These are phyloP conservation scores for Hemisphaericaspora nanyangensis DNA, from an alignment of 805 yeast genomes.

Conservation along the genomic window DNA sequence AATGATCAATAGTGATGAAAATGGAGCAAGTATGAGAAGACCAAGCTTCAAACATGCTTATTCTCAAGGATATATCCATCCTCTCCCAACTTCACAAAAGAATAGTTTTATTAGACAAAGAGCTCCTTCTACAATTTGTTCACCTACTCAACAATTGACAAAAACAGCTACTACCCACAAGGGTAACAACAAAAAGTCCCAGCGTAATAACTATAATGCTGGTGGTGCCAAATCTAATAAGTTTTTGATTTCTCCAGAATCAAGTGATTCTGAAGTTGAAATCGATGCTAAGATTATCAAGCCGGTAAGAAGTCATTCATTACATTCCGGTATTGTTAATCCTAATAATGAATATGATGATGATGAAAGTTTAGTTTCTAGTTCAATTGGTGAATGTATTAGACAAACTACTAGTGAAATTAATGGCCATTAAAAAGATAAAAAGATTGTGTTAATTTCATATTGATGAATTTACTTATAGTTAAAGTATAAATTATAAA, in stretches of 20 bases:
- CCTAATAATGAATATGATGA: constrained; percentile 17
- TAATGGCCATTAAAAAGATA: constrained; percentile 4
- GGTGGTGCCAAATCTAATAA: not conserved
- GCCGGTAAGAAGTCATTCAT: not conserved
- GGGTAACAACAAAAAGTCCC: not conserved
- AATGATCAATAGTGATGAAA: constrained; percentile 59
- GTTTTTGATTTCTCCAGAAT: constrained; percentile 26
- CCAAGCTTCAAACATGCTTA: constrained; percentile 47
- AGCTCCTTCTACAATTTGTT: not conserved
- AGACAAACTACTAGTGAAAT: constrained; percentile 38
- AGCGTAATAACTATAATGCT: too few species aligned
- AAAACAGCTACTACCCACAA: not conserved
- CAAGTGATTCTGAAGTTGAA: constrained; percentile 22
- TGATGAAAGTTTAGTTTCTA: constrained; percentile 34
- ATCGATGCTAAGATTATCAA: not conserved
- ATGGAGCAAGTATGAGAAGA: constrained; percentile 44
- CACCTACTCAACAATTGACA: not conserved
- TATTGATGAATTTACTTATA: not conserved
- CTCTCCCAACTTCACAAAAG: not conserved
- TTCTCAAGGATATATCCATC: constrained; percentile 21
- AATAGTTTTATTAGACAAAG: too few species aligned
- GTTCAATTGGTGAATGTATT: constrained; percentile 38
- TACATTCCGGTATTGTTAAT: not conserved
- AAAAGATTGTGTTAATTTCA: not conserved
- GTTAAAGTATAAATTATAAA: too few species aligned